Conservation (phyloP, 345 rosid species). For the Moringa oleifera region DNA sequence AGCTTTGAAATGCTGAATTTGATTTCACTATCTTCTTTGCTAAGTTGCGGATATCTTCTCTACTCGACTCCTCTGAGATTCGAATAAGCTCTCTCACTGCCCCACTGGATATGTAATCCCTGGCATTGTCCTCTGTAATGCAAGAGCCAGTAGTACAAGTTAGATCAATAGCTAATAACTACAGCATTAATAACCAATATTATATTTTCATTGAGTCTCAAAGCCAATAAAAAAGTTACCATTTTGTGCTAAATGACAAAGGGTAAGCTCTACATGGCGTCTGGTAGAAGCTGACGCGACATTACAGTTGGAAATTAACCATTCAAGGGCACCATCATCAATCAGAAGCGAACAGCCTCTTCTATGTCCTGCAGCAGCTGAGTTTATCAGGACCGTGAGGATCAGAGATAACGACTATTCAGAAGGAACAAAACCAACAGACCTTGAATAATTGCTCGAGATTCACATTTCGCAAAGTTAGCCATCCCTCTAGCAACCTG, state of each 20-base stretch:
- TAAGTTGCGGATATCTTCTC: slow-evolving; percentile 84
- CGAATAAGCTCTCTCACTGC: slow-evolving; percentile 54
- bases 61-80: slow-evolving; percentile 67
- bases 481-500: slow-evolving; percentile 97
- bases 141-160: background rate
- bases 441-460: slow-evolving; percentile 81
- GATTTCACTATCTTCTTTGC: slow-evolving; percentile 75
- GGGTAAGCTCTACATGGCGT: slow-evolving; percentile 83
- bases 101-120: slow-evolving; percentile 55
- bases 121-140: slow-evolving; percentile 60
- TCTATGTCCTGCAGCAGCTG: slow-evolving; percentile 52
- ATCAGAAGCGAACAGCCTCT: slow-evolving; percentile 75
- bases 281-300: slow-evolving; percentile 53
- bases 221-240: slow-evolving; percentile 31
- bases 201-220: too few relatives aligned
- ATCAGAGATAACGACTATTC: slow-evolving; percentile 3
- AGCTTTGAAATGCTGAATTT: slow-evolving; percentile 35
- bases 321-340: slow-evolving; percentile 74
- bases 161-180: too few relatives aligned
- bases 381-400: slow-evolving; percentile 5
- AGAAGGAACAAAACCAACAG: slow-evolving; percentile 6
- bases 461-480: slow-evolving; percentile 94
- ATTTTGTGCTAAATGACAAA: slow-evolving; percentile 94
- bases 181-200: too few relatives aligned
- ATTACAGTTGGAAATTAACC: slow-evolving; percentile 60